These are phyloP conservation scores for Cyberlindnera amylophila DNA, from an alignment of 805 yeast genomes.

Conservation along the genomic window DNA sequence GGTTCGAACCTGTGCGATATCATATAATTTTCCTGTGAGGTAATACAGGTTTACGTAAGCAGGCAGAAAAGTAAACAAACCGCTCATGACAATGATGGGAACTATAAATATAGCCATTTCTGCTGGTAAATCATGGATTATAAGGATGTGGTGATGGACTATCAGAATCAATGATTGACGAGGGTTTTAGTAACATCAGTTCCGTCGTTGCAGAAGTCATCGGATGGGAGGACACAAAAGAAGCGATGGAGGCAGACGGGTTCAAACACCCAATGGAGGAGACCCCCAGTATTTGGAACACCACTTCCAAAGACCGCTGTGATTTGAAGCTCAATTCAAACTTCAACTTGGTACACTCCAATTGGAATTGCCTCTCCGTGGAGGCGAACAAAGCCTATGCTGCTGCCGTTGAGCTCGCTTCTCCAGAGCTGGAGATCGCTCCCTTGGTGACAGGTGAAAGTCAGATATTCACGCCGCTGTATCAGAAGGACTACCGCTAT, in stretches of 20 bases:
- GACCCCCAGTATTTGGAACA: slow-evolving; percentile 8
- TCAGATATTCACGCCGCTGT: slow-evolving; percentile 13
- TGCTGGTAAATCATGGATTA: too few species aligned
- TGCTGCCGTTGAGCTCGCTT: slow-evolving; percentile 6
- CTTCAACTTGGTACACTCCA: slow-evolving; percentile 17
- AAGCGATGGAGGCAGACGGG: slow-evolving; percentile 3
- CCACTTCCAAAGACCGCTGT: neutral
- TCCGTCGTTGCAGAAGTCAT: slow-evolving; percentile 12
- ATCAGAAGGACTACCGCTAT: slow-evolving; percentile 10
- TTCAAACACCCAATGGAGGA: slow-evolving; percentile 11
- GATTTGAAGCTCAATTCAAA: slow-evolving; percentile 15
- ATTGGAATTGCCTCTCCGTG: slow-evolving; percentile 13
- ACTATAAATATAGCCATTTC: too few species aligned
- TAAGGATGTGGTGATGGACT: too few species aligned
- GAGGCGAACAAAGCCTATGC: slow-evolving; percentile 6
- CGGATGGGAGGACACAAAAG: slow-evolving; percentile 13
- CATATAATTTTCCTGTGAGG: neutral
- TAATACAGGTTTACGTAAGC: slow-evolving; percentile 14
- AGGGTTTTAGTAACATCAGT: slow-evolving; percentile 1
- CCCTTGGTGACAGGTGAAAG: neutral
- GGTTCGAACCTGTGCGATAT: slow-evolving; percentile 2
- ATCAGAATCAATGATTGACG: slow-evolving; percentile 4
- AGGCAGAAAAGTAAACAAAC: slow-evolving; percentile 10
- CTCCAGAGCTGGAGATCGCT: slow-evolving; percentile 9
- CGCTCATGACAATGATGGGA: too few species aligned